These are phyloP conservation scores for Podaxis mareebaensis DNA, from an alignment of 768 basidiomycete species.

Conservation along the genomic window DNA sequence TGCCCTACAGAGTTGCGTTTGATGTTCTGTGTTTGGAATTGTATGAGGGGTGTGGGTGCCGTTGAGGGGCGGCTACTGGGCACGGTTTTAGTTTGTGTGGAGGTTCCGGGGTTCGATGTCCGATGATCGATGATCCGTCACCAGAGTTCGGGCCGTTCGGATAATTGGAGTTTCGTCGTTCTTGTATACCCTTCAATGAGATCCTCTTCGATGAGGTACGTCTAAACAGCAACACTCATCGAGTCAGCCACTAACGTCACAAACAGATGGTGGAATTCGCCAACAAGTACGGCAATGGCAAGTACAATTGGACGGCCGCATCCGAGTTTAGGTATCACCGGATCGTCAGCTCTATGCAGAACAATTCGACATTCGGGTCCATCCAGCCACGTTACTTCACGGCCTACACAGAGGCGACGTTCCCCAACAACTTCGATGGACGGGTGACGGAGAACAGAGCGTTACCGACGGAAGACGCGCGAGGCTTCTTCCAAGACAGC, in stretches of 20 bases:
- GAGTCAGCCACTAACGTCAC: not conserved
- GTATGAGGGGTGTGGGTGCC: not conserved
- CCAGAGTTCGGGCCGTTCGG: too few relatives aligned
- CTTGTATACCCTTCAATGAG: conserved; percentile 17
- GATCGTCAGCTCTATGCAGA: conserved; percentile 21
- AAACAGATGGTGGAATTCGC: conserved; percentile 19
- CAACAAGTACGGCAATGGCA: conserved; percentile 20
- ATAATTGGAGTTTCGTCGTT: too few relatives aligned
- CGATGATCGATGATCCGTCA: not conserved
- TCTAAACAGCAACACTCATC: not conserved
- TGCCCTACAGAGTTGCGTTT: conserved; percentile 11
- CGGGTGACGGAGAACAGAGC: conserved; percentile 12
- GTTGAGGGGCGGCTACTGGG: not conserved
- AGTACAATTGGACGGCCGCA: conserved; percentile 21
- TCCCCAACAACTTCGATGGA: conserved; percentile 19
- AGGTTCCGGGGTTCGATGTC: not conserved
- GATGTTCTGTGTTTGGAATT: not conserved
- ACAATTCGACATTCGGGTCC: conserved; percentile 21
- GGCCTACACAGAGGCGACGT: conserved; percentile 19
- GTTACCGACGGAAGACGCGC: conserved; percentile 18
- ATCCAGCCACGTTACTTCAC: conserved; percentile 18
- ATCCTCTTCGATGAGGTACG: conserved; percentile 22
- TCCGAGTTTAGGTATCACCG: conserved; percentile 18
- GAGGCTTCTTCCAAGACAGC: conserved; percentile 20
- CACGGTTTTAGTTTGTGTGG: not conserved